phyloP scores from a whole-genome alignment of 1,139 yeast species.

The Candida sp. region DNA sequence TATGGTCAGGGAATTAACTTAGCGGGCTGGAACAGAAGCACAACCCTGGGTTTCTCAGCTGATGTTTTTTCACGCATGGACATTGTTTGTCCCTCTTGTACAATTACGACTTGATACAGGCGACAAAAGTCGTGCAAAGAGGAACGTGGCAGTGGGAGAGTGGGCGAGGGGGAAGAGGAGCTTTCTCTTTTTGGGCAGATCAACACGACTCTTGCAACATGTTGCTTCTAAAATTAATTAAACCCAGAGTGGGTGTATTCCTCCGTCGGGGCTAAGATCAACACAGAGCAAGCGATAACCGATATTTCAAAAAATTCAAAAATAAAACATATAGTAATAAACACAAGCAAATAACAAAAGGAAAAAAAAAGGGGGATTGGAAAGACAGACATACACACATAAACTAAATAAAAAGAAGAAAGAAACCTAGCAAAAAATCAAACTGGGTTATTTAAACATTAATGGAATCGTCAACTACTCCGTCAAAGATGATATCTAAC shows the following conservation, averaged over 20 bases:
- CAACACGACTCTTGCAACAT: neutral
- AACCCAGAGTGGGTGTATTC: too few species aligned
- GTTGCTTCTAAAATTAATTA: neutral
- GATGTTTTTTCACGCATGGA: too few species aligned
- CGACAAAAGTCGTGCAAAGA: too few species aligned
- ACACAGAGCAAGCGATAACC: too few species aligned
- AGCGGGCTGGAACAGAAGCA: too few species aligned
- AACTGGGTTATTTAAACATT: slow-evolving; percentile 14
- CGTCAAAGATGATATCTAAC: slow-evolving; percentile 33
- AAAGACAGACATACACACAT: slow-evolving; percentile 1
- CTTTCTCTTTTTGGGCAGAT: neutral
- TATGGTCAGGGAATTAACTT: too few species aligned
- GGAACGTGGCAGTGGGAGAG: neutral
- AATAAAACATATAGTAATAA: too few species aligned
- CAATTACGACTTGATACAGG: too few species aligned
- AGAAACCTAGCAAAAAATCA: neutral
- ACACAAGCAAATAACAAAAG: neutral
- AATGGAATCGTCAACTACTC: slow-evolving; percentile 29
- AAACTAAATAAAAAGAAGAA: neutral
- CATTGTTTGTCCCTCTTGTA: too few species aligned
- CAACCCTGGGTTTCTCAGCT: too few species aligned
- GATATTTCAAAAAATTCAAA: too few species aligned
- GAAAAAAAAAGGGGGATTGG: neutral
- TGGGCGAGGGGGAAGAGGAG: neutral
- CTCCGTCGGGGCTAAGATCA: too few species aligned